Conservation (phyloP, 768 basidiomycete species). For the Candolleomyces aberdarensis region DNA sequence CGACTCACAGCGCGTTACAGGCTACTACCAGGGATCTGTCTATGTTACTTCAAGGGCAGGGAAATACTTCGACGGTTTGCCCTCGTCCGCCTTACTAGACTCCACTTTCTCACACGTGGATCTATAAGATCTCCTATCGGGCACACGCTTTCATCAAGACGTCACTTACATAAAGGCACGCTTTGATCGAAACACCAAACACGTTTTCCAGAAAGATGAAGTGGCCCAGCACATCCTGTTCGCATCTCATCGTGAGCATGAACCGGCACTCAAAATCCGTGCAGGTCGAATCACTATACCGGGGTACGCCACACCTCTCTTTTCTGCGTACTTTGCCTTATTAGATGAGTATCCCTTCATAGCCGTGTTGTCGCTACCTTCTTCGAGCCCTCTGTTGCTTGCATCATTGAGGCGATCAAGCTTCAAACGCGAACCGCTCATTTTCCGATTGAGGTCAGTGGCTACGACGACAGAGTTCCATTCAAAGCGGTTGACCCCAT, state of each 20-base stretch:
- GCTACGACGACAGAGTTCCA: background rate
- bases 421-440: constrained; percentile 11
- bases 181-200: constrained; percentile 45
- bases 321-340: too few relatives aligned
- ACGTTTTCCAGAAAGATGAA: constrained; percentile 30
- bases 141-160: constrained; percentile 35
- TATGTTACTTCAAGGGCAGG: constrained; percentile 43
- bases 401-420: constrained; percentile 19
- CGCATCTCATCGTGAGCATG: constrained; percentile 35
- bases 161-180: constrained; percentile 30
- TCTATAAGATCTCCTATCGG: constrained; percentile 30
- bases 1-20: constrained; percentile 19
- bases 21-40: constrained; percentile 43
- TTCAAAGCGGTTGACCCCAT: too few relatives aligned
- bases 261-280: constrained; percentile 31
- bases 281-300: constrained; percentile 40
- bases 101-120: background rate
- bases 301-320: constrained; percentile 18
- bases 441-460: constrained; percentile 4
- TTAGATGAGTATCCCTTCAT: background rate
- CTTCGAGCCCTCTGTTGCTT: constrained; percentile 24
- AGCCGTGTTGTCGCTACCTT: constrained; percentile 18
- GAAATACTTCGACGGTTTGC: constrained; percentile 30
- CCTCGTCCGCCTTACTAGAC: background rate
- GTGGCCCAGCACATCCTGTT: constrained; percentile 43